Percentiles rank a stretch among this genome's conserved stretches.
These are phyloP conservation scores for Flueggea neowawraea DNA, from an alignment of 441 rosid species.

Conservation along the genomic window DNA sequence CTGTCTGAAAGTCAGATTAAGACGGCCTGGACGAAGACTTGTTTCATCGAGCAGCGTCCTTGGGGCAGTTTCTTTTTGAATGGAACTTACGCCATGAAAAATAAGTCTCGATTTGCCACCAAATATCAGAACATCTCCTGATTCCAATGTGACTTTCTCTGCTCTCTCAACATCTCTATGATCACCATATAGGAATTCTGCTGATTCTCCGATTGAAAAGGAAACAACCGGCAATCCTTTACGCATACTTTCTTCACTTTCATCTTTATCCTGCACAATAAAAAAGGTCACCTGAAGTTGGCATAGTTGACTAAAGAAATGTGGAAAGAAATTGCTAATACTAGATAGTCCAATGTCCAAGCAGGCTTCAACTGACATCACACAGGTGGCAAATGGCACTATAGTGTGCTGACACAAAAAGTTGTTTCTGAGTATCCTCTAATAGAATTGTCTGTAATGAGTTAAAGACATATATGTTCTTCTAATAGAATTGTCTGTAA, in stretches of 20 bases:
- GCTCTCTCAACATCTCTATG: constrained; percentile 37
- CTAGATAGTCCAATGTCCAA: too few species aligned
- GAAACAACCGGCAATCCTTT: constrained; percentile 74
- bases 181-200: constrained; percentile 65
- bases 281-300: too few species aligned
- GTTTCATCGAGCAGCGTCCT: constrained; percentile 29
- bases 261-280: constrained; percentile 62
- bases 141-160: constrained; percentile 40
- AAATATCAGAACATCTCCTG: constrained; percentile 76
- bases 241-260: constrained; percentile 44
- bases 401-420: too few species aligned
- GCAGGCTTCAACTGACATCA: too few species aligned
- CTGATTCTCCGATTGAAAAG: constrained; percentile 75
- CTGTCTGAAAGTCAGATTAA: constrained; percentile 62
- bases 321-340: too few species aligned
- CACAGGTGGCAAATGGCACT: too few species aligned
- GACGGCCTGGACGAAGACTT: constrained; percentile 40
- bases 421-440: too few species aligned
- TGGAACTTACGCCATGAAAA: constrained; percentile 69
- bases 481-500: too few species aligned
- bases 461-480: too few species aligned
- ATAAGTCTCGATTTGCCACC: constrained; percentile 74
- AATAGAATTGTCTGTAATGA: too few species aligned
- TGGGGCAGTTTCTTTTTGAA: constrained; percentile 38
- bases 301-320: too few species aligned